phyloP scores from a whole-genome alignment of 225 moss, liverwort and hornwort genomes.

The Climacium dendroides region DNA sequence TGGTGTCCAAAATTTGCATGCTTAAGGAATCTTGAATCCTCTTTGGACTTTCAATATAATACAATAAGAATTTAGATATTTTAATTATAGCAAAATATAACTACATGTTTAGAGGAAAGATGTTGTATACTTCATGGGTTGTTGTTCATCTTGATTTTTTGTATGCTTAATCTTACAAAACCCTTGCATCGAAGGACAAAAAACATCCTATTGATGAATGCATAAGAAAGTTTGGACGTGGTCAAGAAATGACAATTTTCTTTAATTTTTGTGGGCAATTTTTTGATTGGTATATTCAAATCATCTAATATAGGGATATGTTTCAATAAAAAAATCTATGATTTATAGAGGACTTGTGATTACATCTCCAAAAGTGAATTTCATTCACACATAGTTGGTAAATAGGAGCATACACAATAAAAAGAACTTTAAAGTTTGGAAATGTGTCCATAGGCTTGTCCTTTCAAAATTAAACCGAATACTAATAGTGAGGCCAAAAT shows the following conservation, averaged over 20 bases:
- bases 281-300: not conserved
- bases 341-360: not conserved
- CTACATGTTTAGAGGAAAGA: not conserved
- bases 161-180: not conserved
- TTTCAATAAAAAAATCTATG: too few species aligned
- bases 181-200: not conserved
- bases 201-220: not conserved
- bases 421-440: not conserved
- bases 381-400: not conserved
- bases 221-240: not conserved
- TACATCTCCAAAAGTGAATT: not conserved
- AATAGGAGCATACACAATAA: too few species aligned
- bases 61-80: not conserved
- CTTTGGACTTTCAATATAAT: not conserved
- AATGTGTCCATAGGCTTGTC: not conserved
- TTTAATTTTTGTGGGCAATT: not conserved
- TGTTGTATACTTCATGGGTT: fast-evolving
- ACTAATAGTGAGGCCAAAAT: too few species aligned
- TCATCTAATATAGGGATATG: too few species aligned
- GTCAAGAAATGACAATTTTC: not conserved
- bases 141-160: not conserved
- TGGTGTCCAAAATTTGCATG: not conserved
- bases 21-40: not conserved
- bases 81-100: too few species aligned
- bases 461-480: not conserved